Evolutionary conservation across 768 basidiomycete genomes (phyloP).

Genomic region (Boletus huronensis): DNA sequence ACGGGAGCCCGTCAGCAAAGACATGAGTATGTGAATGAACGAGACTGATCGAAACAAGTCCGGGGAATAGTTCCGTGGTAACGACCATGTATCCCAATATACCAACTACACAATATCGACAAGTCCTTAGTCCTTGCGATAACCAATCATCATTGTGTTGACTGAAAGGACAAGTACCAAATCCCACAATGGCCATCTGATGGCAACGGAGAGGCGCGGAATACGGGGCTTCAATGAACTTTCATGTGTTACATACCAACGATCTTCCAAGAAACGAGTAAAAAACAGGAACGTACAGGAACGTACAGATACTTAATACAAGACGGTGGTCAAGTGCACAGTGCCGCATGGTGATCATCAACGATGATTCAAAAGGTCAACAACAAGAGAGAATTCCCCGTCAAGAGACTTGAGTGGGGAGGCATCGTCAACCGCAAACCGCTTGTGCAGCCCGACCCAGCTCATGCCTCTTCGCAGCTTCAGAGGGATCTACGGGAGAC

Average conservation of each 20-base stretch:
- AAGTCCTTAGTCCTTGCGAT: neutral
- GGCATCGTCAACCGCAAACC: conserved; percentile 14
- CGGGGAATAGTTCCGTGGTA: neutral
- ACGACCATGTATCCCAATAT: neutral
- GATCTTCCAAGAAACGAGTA: neutral
- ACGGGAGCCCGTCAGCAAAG: neutral
- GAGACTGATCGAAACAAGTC: neutral
- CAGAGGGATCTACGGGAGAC: conserved; percentile 5
- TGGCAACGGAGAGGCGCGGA: conserved; percentile 6
- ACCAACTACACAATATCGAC: neutral
- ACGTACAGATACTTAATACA: neutral
- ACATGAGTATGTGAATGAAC: neutral
- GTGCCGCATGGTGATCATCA: neutral
- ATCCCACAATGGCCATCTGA: conserved; percentile 8
- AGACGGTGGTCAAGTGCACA: neutral
- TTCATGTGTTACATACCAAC: conserved; percentile 1
- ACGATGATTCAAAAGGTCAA: conserved; percentile 4
- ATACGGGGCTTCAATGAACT: neutral
- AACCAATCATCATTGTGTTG: neutral
- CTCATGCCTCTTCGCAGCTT: conserved; percentile 12
- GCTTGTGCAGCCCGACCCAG: conserved; percentile 21
- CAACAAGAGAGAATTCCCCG: neutral
- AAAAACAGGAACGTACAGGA: neutral
- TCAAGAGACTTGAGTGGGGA: neutral
- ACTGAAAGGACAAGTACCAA: neutral